Evolutionary conservation across 1,284 basidiomycete genomes (phyloP).

Genomic region (Mycocalia duriaeana): DNA sequence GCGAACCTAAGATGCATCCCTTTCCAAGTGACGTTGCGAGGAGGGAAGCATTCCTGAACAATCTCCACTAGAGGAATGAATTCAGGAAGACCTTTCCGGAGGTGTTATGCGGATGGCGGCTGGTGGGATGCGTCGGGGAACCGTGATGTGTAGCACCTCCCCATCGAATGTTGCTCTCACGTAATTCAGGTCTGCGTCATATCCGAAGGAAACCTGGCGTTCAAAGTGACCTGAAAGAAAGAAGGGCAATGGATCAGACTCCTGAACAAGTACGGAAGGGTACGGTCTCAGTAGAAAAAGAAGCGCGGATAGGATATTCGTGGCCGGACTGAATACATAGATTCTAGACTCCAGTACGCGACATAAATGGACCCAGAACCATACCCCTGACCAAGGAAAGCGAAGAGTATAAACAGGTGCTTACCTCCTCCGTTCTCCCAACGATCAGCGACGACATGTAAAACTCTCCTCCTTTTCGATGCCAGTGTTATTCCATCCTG

Average conservation of each 20-base stretch:
- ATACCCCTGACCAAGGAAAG: not conserved
- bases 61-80: too few species aligned
- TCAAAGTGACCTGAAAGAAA: conserved; percentile 72
- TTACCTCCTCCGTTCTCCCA: conserved; percentile 68
- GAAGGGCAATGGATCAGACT: too few species aligned
- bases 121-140: conserved; percentile 47
- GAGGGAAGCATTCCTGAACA: too few species aligned
- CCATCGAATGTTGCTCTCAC: conserved; percentile 73
- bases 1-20: too few species aligned
- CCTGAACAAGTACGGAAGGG: too few species aligned
- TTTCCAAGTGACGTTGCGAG: too few species aligned
- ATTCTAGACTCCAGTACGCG: not conserved
- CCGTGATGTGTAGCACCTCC: conserved; percentile 52
- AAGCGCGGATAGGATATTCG: conserved; percentile 15
- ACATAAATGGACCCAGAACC: not conserved
- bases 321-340: not conserved
- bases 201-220: conserved; percentile 68
- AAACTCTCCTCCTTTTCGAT: conserved; percentile 60
- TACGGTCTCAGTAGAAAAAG: too few species aligned
- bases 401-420: conserved; percentile 21
- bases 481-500: conserved; percentile 69
- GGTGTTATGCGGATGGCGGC: too few species aligned
- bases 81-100: too few species aligned
- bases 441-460: conserved; percentile 76
- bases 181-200: conserved; percentile 62